Evolutionary conservation across 192 early-diverging fungal genomes (phyloP), one percentile per base, ranked within the genome.

Genomic region (Coemansia guatemalensis): DNA sequence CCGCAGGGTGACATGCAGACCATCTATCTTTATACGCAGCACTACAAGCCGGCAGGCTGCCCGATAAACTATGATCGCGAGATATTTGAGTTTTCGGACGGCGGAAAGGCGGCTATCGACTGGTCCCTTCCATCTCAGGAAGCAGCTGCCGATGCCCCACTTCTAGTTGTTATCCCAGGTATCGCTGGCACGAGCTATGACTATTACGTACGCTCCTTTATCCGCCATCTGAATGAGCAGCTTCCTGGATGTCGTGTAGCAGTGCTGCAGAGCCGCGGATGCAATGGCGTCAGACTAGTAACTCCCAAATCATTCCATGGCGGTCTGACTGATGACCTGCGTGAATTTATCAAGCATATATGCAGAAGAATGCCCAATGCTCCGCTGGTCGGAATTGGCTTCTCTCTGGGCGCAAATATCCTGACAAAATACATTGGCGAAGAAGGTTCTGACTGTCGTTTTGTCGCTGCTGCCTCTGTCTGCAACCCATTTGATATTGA

Each of bases 361-460:
- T 49, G 53, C 7, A 53, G 90, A 18, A 66, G 83, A 23, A 62
- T 78, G 51, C 87, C 93, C 0, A 66, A 76, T n/a, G 82, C 89
- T 27, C 86, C 89, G 9, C 56, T 95, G 57, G 74, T 95, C 58
- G 94, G 87, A 17, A 71, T 93, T 53, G 96, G 96, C 6, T 99
- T 94, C 69, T 93, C 90, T 23, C 78, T 99, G 30, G 96, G 96
- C 6, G 86, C 94, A 24, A 99, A 97, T 73, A 91, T 99, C 26
- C 62, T 99, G 58, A 87, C 90, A 65, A 99, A 96, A 83, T 92
- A 88, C 59, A 82, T 95, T 48, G 93, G 93, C 17, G 91, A 96
- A 58, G 89, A 89, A 50, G 87, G 89, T 8, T 82, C 84, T 53
- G 73, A 83, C 8, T 93, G 89, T 60, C 87, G 84, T 32, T 85